A percentile compares a stretch with the other conserved stretches of the same genome.
Conservation (phyloP, 345 rosid genomes). For the Excoecaria agallocha region DNA sequence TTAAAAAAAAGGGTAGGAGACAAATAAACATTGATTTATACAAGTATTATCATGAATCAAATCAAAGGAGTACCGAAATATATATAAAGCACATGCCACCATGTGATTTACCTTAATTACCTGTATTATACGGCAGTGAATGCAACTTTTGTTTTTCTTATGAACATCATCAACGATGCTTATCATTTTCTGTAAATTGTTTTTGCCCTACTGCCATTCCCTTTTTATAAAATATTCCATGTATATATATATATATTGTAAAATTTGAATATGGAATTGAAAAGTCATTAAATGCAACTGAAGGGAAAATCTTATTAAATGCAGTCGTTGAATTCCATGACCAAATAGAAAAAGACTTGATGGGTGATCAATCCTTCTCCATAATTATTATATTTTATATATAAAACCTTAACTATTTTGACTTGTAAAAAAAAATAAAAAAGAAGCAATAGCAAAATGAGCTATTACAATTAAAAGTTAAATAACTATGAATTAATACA, state of each 20-base stretch:
- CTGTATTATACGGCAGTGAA: not conserved
- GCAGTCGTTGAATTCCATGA: constrained; percentile 10
- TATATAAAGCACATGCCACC: not conserved
- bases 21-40: too few relatives aligned
- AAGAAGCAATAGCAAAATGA: too few relatives aligned
- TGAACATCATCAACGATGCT: not conserved
- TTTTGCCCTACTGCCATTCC: not conserved
- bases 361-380: too few relatives aligned
- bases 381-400: too few relatives aligned
- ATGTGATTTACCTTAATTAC: not conserved
- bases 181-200: not conserved
- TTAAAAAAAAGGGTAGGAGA: too few relatives aligned
- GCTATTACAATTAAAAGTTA: too few relatives aligned
- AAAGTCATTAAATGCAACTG: not conserved
- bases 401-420: too few relatives aligned
- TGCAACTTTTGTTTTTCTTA: not conserved
- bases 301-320: not conserved
- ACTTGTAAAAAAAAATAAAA: not conserved
- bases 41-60: too few relatives aligned
- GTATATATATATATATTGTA: too few relatives aligned
- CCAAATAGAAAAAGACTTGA: not conserved
- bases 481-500: too few relatives aligned
- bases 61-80: too few relatives aligned
- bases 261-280: not conserved
- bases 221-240: not conserved